Evolutionary conservation across 805 yeast genomes (phyloP).

Genomic region (Candida montana): DNA sequence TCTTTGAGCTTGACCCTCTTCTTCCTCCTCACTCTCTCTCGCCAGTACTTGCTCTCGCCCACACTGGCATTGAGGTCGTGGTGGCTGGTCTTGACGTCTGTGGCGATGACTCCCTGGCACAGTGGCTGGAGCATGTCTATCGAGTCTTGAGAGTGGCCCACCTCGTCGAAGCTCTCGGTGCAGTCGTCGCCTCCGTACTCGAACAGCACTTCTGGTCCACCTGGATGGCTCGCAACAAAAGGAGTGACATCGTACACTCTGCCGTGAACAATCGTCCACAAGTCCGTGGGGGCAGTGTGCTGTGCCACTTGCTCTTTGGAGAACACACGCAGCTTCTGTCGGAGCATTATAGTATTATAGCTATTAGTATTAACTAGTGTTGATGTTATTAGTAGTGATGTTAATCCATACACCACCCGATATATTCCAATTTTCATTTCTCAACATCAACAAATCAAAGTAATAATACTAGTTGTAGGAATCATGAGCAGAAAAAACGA

Average conservation of each 20-base stretch:
- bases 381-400: too few relatives aligned
- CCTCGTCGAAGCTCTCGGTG: constrained; percentile 80
- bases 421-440: background rate
- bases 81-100: background rate
- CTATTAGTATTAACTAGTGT: too few relatives aligned
- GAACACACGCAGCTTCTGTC: constrained; percentile 1
- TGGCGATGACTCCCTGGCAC: constrained; percentile 61
- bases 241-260: constrained; percentile 71
- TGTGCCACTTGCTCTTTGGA: constrained; percentile 15
- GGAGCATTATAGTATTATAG: background rate
- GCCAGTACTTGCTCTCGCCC: constrained; percentile 21
- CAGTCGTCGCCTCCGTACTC: constrained; percentile 78
- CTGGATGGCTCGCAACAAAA: constrained; percentile 71
- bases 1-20: constrained; percentile 11
- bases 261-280: constrained; percentile 82
- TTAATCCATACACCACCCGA: background rate
- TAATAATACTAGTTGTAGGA: background rate
- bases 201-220: constrained; percentile 61
- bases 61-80: constrained; percentile 19
- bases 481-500: constrained; percentile 16
- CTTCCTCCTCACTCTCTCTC: constrained; percentile 7
- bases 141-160: constrained; percentile 97
- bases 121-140: constrained; percentile 64
- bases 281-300: constrained; percentile 32
- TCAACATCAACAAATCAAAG: background rate